Conservation (phyloP, 1,284 basidiomycete genomes). For the Porodaedalea pini region DNA sequence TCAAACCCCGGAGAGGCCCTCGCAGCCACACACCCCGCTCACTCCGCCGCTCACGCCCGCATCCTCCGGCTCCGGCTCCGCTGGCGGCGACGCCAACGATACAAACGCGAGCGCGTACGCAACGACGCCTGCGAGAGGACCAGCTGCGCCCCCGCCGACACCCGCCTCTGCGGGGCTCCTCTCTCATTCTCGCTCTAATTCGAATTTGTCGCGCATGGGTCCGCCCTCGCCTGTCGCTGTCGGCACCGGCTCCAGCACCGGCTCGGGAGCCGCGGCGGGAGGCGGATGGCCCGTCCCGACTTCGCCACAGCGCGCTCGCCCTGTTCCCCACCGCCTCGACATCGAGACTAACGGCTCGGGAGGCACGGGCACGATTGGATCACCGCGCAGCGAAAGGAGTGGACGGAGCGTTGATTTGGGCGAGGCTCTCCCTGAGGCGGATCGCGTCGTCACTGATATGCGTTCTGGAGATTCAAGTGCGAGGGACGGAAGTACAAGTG, state of each 20-base stretch:
- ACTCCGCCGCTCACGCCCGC: constrained; percentile 18
- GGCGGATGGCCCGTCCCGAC: constrained; percentile 1
- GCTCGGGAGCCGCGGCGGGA: background rate
- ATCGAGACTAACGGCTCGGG: background rate
- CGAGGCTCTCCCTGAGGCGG: background rate
- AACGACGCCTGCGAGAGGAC: constrained; percentile 12
- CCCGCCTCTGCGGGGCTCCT: constrained; percentile 8
- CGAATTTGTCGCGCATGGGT: background rate
- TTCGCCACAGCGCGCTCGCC: background rate
- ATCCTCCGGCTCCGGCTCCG: background rate
- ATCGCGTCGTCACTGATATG: background rate
- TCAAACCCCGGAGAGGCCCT: constrained; percentile 5
- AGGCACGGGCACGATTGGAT: background rate
- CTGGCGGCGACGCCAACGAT: background rate
- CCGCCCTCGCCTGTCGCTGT: constrained; percentile 3
- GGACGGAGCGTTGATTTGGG: constrained; percentile 2
- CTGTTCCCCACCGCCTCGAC: constrained; percentile 8
- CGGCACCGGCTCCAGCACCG: background rate
- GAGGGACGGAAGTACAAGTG: background rate
- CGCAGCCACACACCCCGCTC: constrained; percentile 18
- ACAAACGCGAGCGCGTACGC: background rate
- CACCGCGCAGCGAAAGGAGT: background rate
- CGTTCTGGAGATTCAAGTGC: background rate
- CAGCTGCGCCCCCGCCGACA: constrained; percentile 16
- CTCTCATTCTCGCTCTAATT: background rate